A percentile compares a stretch with the other conserved stretches of the same genome.
These are phyloP conservation scores for Thelonectria discophora DNA, from an alignment of 2,329 filamentous ascomycete species.

Conservation along the genomic window DNA sequence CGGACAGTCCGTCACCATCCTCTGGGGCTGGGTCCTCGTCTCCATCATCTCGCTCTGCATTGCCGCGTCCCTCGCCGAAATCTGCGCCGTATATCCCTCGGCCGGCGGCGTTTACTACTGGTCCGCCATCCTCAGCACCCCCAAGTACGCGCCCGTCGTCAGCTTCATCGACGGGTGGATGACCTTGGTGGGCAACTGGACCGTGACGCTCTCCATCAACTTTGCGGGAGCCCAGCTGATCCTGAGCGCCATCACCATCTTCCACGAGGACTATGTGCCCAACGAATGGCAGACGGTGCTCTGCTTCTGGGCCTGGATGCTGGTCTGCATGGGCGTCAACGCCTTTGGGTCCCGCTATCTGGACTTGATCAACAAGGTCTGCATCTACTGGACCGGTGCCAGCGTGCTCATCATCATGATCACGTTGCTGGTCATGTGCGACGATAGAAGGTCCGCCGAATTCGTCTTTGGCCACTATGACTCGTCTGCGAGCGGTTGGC, in stretches of 20 bases:
- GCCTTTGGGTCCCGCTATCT: slow-evolving; percentile 66
- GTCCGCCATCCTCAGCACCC: slow-evolving; percentile 72
- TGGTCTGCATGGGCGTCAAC: slow-evolving; percentile 71
- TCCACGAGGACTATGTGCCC: slow-evolving; percentile 65
- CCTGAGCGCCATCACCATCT: slow-evolving; percentile 70
- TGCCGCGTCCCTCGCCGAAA: slow-evolving; percentile 76
- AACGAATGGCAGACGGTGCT: slow-evolving; percentile 77
- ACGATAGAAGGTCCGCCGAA: slow-evolving; percentile 67
- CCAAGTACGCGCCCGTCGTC: slow-evolving; percentile 67
- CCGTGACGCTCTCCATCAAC: slow-evolving; percentile 73
- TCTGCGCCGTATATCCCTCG: slow-evolving; percentile 70
- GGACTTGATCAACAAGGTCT: slow-evolving; percentile 72
- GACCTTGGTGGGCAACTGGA: slow-evolving; percentile 75
- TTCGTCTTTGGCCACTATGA: slow-evolving; percentile 76
- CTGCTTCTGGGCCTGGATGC: slow-evolving; percentile 73
- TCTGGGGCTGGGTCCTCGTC: slow-evolving; percentile 74
- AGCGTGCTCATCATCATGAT: slow-evolving; percentile 76
- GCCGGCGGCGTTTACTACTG: slow-evolving; percentile 76
- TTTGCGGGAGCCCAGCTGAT: slow-evolving; percentile 75
- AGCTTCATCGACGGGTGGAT: slow-evolving; percentile 80
- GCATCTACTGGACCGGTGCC: slow-evolving; percentile 75
- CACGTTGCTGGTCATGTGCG: slow-evolving; percentile 71
- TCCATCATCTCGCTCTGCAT: slow-evolving; percentile 76
- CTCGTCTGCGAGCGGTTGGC: slow-evolving; percentile 74
- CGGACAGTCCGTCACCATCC: slow-evolving; percentile 74